Evolutionary conservation across 306 rosid genomes (phyloP).

Genomic region (Acacia crassicarpa): DNA sequence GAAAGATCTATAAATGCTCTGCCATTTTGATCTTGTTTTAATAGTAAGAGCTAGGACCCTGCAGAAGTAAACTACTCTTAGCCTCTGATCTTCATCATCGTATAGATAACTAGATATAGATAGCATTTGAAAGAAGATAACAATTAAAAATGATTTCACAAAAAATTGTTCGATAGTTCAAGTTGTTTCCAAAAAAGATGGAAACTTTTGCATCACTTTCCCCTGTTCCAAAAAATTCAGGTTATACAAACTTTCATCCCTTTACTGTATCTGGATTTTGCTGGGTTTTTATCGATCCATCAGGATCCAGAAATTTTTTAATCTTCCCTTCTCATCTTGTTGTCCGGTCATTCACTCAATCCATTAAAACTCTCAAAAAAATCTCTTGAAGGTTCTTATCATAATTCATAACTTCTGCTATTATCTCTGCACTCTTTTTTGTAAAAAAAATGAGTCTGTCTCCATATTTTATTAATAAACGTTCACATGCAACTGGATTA

Average conservation of each 20-base stretch:
- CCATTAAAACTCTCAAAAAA: neutral
- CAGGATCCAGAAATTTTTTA: neutral
- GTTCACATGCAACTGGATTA: neutral
- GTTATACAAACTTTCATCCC: neutral
- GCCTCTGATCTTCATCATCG: neutral
- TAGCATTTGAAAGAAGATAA: neutral
- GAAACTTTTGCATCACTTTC: neutral
- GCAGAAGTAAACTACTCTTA: neutral
- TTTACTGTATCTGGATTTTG: neutral
- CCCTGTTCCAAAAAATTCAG: neutral
- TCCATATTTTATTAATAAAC: neutral
- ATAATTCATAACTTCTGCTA: neutral
- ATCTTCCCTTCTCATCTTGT: neutral
- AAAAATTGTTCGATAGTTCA: neutral
- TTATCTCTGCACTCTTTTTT: neutral
- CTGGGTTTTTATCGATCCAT: neutral
- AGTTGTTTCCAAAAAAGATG: neutral
- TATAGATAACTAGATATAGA: neutral
- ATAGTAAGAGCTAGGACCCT: neutral
- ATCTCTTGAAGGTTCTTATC: neutral
- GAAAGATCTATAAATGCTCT: neutral
- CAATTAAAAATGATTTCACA: neutral
- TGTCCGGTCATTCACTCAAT: neutral
- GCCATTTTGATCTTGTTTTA: neutral
- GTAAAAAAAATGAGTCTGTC: neutral